A percentile compares a stretch with the other conserved stretches of the same genome.
Conservation (phyloP, 176 grass and related monocot species). For the Cenchrus americanus region DNA sequence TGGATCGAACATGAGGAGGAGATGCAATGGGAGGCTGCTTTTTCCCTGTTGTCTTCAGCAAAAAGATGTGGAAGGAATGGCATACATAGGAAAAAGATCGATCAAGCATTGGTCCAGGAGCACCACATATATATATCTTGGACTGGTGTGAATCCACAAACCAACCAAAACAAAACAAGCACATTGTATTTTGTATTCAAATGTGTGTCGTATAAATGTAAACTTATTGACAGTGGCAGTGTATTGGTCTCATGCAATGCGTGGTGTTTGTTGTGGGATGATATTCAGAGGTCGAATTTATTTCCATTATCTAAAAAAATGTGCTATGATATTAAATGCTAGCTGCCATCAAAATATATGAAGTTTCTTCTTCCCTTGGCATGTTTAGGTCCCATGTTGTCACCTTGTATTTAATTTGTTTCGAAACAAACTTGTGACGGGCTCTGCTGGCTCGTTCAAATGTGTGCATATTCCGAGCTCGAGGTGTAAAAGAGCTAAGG, state of each 20-base stretch:
- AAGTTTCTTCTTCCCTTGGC: neutral
- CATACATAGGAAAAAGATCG: neutral
- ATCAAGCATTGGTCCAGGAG: neutral
- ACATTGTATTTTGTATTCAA: neutral
- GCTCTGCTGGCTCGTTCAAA: too few relatives aligned
- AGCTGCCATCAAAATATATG: neutral
- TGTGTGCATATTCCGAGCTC: too few relatives aligned
- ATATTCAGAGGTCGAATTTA: neutral
- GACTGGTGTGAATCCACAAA: neutral
- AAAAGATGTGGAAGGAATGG: neutral
- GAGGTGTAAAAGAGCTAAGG: too few relatives aligned
- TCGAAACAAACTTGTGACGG: neutral
- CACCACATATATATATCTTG: neutral
- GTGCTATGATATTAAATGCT: neutral
- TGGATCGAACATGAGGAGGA: conserved; percentile 40
- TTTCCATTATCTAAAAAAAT: neutral
- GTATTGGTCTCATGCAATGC: neutral
- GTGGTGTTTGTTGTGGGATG: neutral
- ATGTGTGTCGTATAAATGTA: neutral
- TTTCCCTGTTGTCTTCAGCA: conserved; percentile 10
- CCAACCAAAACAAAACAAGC: neutral
- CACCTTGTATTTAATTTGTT: neutral
- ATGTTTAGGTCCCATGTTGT: neutral
- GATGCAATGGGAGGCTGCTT: conserved; percentile 45
- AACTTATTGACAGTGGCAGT: neutral